Evolutionary conservation across 768 basidiomycete species (phyloP).

Genomic region (Russula sp.): DNA sequence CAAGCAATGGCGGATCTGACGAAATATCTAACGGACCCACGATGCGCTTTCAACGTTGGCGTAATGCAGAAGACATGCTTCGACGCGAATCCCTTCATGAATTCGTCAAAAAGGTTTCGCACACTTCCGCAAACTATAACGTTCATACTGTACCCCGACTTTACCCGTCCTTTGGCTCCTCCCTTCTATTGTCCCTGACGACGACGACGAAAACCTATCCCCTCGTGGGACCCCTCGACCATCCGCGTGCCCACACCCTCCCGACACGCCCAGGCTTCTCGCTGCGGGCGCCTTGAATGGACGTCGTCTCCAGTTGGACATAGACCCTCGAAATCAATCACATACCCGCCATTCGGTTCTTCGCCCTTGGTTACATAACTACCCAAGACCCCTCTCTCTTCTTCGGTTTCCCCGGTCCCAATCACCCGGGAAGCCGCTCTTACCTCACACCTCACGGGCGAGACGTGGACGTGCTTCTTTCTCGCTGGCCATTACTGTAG

Average conservation of each 20-base stretch:
- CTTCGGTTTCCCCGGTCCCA: neutral
- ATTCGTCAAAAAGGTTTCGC: constrained; percentile 81
- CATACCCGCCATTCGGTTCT: neutral
- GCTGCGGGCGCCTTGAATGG: neutral
- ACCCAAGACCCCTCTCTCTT: neutral
- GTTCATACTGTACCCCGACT: constrained; percentile 9
- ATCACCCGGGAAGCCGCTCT: neutral
- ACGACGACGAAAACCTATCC: neutral
- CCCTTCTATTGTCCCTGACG: neutral
- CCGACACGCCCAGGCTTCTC: too few species aligned
- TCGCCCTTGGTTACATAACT: neutral
- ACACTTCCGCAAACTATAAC: too few species aligned
- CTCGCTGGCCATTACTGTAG: neutral
- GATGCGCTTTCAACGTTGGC: constrained; percentile 74
- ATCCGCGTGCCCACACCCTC: too few species aligned
- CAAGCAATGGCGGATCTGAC: constrained; percentile 58
- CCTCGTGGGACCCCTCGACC: neutral
- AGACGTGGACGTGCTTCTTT: neutral
- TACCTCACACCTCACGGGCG: neutral
- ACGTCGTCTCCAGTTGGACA: neutral
- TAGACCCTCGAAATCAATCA: neutral
- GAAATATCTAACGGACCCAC: constrained; percentile 75
- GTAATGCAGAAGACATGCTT: constrained; percentile 84
- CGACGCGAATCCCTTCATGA: constrained; percentile 59
- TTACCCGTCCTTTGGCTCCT: neutral